Conservation (phyloP, 2,329 filamentous ascomycete species). For the Zymoseptoria passerinii region DNA sequence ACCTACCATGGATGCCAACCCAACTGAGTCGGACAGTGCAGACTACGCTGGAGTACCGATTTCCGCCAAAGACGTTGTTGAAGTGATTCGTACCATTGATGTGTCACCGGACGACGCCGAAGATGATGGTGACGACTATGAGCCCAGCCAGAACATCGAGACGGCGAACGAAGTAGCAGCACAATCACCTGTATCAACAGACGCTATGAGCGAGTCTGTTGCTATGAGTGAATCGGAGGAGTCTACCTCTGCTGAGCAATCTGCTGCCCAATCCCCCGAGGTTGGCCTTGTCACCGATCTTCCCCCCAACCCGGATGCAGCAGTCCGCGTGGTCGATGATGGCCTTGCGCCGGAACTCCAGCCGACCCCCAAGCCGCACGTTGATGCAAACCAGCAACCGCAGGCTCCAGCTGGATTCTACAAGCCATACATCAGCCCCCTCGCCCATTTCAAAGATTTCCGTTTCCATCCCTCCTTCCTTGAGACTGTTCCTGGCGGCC, state of each 20-base stretch:
- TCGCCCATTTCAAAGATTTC: constrained; percentile 76
- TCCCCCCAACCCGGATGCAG: neutral
- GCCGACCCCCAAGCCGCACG: constrained; percentile 15
- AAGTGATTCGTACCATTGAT: neutral
- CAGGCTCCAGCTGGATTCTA: constrained; percentile 8
- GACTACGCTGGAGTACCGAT: neutral
- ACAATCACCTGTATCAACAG: neutral
- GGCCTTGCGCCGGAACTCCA: constrained; percentile 36
- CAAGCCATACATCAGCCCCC: constrained; percentile 71
- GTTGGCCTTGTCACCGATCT: neutral
- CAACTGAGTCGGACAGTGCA: neutral
- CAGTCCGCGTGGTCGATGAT: constrained; percentile 21
- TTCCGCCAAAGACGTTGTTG: neutral
- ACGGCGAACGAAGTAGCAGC: neutral
- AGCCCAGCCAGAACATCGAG: neutral
- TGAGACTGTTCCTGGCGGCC: constrained; percentile 62
- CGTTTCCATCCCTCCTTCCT: constrained; percentile 77
- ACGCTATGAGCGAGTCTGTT: neutral
- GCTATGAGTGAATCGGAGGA: neutral
- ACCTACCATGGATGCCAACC: neutral
- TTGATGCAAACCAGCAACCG: neutral
- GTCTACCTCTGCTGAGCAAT: neutral
- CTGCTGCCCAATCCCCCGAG: neutral
- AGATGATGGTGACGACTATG: constrained; percentile 2
- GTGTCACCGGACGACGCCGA: neutral